A percentile compares a stretch with the other conserved stretches of the same genome.
Conservation (phyloP, 139 green algal species). For the Chlamydomonas schloesseri region DNA sequence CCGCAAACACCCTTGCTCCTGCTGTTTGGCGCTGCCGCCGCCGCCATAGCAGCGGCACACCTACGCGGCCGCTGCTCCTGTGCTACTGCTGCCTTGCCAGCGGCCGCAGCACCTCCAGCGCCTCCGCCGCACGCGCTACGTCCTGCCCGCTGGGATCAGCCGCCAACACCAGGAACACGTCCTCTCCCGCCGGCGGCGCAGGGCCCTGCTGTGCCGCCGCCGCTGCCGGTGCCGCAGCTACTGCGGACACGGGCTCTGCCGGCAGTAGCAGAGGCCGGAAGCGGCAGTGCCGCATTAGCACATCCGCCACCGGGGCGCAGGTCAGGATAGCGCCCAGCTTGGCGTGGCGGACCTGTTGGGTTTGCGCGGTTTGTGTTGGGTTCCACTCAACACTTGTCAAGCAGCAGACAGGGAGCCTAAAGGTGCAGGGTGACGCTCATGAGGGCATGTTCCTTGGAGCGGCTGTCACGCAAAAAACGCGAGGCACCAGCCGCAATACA, state of each 20-base stretch:
- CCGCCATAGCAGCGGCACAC: too few relatives aligned
- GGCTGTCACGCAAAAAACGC: too few relatives aligned
- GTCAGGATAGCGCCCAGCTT: conserved; percentile 1
- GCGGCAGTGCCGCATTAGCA: background rate
- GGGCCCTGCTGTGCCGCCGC: background rate
- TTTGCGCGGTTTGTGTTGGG: too few relatives aligned
- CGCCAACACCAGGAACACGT: conserved; percentile 34
- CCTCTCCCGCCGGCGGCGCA: background rate
- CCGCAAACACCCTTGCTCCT: too few relatives aligned
- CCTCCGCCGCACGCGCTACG: background rate
- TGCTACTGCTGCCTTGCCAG: background rate
- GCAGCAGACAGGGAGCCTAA: too few relatives aligned
- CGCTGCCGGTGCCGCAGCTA: background rate
- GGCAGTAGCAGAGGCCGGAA: conserved; percentile 32
- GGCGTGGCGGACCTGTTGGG: conserved; percentile 22
- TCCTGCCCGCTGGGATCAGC: background rate
- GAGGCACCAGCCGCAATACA: too few relatives aligned
- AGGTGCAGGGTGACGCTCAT: too few relatives aligned
- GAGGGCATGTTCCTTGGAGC: too few relatives aligned
- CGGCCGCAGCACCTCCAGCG: background rate
- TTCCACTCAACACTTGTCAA: too few relatives aligned
- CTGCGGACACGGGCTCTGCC: background rate
- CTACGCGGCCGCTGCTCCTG: too few relatives aligned
- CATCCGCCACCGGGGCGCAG: background rate
- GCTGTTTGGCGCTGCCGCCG: too few relatives aligned